Evolutionary conservation across 768 basidiomycete species (phyloP).

Genomic region (Mycena haematopus): DNA sequence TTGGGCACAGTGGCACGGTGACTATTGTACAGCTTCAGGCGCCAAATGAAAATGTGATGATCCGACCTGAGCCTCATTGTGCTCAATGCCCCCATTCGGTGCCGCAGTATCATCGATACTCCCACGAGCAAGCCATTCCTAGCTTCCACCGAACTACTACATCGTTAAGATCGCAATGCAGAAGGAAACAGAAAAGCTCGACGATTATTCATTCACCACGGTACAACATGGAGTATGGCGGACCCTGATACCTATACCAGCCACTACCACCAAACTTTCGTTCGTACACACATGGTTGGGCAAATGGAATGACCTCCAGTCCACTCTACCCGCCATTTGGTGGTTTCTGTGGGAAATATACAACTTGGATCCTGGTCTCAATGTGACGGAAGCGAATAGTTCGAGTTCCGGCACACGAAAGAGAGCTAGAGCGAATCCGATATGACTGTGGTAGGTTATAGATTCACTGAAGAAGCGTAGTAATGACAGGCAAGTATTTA

Average conservation of each 20-base stretch:
- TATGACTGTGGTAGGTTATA: no score
- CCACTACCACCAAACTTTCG: background rate
- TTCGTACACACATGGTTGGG: background rate
- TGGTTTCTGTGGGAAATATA: constrained; percentile 18
- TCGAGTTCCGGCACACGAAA: no score
- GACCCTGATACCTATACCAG: constrained; percentile 2
- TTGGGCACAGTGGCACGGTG: no score
- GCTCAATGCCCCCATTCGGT: no score
- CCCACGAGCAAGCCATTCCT: background rate
- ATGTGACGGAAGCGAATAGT: no score
- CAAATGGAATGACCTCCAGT: background rate
- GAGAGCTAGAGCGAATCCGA: no score
- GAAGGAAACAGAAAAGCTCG: background rate
- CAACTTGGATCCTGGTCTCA: background rate
- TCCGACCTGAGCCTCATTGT: no score
- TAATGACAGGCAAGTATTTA: no score
- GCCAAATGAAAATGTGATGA: no score
- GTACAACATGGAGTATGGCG: constrained; percentile 21
- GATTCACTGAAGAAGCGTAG: no score
- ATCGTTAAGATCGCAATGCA: background rate
- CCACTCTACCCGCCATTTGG: background rate
- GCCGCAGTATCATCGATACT: background rate
- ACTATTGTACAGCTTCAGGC: no score
- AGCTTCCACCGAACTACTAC: background rate
- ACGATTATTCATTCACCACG: constrained; percentile 9